phyloP scores from a whole-genome alignment of 2,329 filamentous ascomycete genomes.

The Fragosphaeria purpurea region DNA sequence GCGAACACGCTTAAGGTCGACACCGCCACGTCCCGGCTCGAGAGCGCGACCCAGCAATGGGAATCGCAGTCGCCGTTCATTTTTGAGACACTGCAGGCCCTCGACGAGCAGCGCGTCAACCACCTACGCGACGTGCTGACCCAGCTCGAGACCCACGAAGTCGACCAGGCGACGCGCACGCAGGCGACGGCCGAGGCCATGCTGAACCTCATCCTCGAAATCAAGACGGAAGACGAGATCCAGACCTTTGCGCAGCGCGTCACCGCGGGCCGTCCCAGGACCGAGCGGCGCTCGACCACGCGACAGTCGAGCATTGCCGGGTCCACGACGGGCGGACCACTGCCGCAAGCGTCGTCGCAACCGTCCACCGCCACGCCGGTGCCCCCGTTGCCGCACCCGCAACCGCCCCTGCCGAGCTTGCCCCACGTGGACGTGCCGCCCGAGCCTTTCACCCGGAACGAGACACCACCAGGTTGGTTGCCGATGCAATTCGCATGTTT shows the following conservation, averaged over 20 bases:
- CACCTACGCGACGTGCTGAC: constrained; percentile 84
- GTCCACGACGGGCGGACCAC: constrained; percentile 21
- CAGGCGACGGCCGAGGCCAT: constrained; percentile 68
- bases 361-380: background rate
- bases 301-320: constrained; percentile 31
- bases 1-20: constrained; percentile 70
- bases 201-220: constrained; percentile 71
- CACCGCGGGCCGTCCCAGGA: constrained; percentile 32
- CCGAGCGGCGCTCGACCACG: constrained; percentile 32
- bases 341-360: constrained; percentile 8
- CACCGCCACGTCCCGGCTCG: constrained; percentile 59
- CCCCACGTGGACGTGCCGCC: constrained; percentile 26
- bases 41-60: constrained; percentile 78
- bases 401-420: constrained; percentile 10
- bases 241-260: constrained; percentile 51
- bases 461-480: constrained; percentile 24
- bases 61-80: constrained; percentile 89
- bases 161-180: constrained; percentile 72
- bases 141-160: constrained; percentile 85
- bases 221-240: constrained; percentile 81
- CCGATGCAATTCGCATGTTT: background rate
- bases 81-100: constrained; percentile 82
- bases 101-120: constrained; percentile 84
- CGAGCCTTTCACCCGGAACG: constrained; percentile 34
- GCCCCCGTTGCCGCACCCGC: constrained; percentile 10